phyloP scores from a whole-genome alignment of 1,284 basidiomycete species.

The Coniferiporia weirii region DNA sequence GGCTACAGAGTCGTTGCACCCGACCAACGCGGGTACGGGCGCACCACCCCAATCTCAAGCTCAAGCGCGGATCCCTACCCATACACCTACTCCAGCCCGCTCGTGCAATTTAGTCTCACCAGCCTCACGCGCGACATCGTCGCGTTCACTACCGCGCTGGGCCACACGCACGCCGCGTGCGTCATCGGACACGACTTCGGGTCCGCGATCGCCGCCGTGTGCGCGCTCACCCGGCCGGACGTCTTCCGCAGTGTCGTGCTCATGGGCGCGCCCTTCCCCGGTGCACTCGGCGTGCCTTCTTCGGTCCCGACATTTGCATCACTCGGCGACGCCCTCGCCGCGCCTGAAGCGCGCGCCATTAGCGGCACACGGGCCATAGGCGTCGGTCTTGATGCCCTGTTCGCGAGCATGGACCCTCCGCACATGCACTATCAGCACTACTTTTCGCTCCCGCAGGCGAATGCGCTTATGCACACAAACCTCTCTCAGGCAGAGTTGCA shows the following conservation, averaged over 20 bases:
- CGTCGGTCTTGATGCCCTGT: conserved; percentile 22
- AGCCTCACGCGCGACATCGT: conserved; percentile 49
- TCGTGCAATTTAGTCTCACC: conserved; percentile 43
- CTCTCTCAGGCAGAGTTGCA: conserved; percentile 39
- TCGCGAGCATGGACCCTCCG: conserved; percentile 42
- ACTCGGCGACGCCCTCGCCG: conserved; percentile 13
- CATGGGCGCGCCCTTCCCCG: conserved; percentile 54
- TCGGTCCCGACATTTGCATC: not conserved
- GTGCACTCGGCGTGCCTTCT: conserved; percentile 32
- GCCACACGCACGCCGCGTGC: conserved; percentile 39
- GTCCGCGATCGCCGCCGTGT: conserved; percentile 45
- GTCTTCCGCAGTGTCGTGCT: conserved; percentile 50
- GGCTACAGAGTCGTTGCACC: conserved; percentile 34
- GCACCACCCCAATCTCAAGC: conserved; percentile 24
- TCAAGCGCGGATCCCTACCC: conserved; percentile 12
- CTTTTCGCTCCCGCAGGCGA: conserved; percentile 39
- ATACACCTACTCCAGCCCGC: conserved; percentile 42
- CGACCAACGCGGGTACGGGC: conserved; percentile 32
- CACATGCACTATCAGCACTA: conserved; percentile 55
- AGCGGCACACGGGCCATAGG: conserved; percentile 15
- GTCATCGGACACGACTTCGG: conserved; percentile 61
- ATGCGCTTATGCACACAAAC: conserved; percentile 41
- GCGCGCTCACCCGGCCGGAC: conserved; percentile 50
- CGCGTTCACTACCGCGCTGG: conserved; percentile 46
- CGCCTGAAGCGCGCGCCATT: conserved; percentile 10